Evolutionary conservation across 2,329 filamentous ascomycete genomes (phyloP), one percentile per base, ranked within the genome.

Genomic region (Rhytidhysteron rufulum): DNA sequence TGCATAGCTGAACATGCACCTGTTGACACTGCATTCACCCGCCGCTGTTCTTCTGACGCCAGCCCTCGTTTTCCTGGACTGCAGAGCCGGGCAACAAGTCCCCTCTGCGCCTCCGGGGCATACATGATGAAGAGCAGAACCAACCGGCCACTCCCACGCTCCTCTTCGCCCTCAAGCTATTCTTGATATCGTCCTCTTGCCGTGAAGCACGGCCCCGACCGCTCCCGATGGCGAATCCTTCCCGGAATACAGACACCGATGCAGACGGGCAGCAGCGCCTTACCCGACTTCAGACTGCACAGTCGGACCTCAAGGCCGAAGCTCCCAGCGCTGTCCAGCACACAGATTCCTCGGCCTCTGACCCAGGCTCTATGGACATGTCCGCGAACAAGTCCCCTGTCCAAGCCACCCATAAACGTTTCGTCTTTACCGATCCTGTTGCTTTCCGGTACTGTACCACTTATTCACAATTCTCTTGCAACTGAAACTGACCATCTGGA

Each of bases 361-460:
- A 43, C 9, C 19, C 47, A 30, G 39, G 43, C 3, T 47, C 53
- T 18, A 32, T 47, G n/a, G 37, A 39, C 17, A 47, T 50, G 20
- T 37, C 47, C 15, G 37, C 21, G 15, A 33, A 32, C 37, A 48
- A 37, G 34, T 52, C 58, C 9, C 50, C 54, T 19, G 35, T 41
- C 20, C 54, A 50, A 51, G 54, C 48, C 52, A 65, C 47, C 37
- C 73, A 78, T 49, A 76, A 79, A 55, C 74, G 73, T 51, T 75
- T 83, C 52, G 80, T 85, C 29, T 74, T 86, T 46, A 77, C 81
- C 31, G 82, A 86, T 60, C 75, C 79, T 29, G 74, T 85, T 29
- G 82, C 82, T 11, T 80, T 85, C 50, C 75, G 73, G 49, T 71
- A 42, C 19, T 52, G 17, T 11, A 3, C 10, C 21, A 17, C 13